Conservation (phyloP, 169 alveolate species). For the Cryptosporidium bovis region DNA sequence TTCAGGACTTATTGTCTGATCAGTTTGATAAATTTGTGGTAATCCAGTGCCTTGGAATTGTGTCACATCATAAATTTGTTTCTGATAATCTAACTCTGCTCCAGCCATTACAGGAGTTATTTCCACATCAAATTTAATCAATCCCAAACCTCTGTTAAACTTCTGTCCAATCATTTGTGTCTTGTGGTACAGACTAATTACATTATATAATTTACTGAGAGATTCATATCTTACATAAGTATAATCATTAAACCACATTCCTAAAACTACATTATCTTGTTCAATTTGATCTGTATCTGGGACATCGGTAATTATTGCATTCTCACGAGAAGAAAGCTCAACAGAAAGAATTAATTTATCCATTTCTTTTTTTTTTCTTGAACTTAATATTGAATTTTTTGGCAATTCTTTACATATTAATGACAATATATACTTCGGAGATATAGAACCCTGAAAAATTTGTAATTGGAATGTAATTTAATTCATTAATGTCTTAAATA, state of each 20-base stretch:
- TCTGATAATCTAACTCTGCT: too few species aligned
- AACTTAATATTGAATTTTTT: conserved; percentile 2
- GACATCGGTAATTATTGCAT: conserved; percentile 3
- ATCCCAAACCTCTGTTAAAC: conserved; percentile 6
- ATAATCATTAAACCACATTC: conserved; percentile 27
- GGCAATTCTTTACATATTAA: conserved; percentile 39
- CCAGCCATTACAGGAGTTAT: neutral
- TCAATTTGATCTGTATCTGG: conserved; percentile 33
- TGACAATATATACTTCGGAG: conserved; percentile 65
- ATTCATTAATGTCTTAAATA: too few species aligned
- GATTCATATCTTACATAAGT: conserved; percentile 35
- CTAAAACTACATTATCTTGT: conserved; percentile 16
- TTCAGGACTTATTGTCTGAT: too few species aligned
- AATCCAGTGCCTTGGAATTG: too few species aligned
- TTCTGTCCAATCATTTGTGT: conserved; percentile 33
- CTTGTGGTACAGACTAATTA: conserved; percentile 7
- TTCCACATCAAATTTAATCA: neutral
- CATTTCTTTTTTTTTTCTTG: conserved; percentile 4
- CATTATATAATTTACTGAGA: neutral
- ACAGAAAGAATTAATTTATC: neutral
- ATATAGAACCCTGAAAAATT: conserved; percentile 22
- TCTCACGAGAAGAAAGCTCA: neutral
- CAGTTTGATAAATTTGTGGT: too few species aligned
- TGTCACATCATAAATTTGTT: too few species aligned
- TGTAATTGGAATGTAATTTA: too few species aligned